Evolutionary conservation across 805 yeast species (phyloP), one percentile per base, ranked within the genome.

Genomic region (Metschnikowia similis): DNA sequence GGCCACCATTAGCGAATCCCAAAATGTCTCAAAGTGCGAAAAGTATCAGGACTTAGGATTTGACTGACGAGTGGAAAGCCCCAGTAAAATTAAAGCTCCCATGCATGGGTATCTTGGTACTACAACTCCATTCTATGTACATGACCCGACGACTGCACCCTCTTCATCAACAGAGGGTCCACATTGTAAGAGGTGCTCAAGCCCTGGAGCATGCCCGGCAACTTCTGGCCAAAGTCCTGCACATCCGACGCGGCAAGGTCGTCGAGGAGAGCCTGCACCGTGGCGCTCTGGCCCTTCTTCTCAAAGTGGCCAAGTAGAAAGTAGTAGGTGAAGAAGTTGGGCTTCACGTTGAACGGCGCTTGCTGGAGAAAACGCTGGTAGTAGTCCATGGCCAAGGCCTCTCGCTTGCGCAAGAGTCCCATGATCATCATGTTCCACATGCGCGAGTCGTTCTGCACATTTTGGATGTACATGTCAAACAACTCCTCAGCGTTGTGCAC

Each of bases 241-340:
- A 72, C 53, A 6, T 64, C 49, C 27, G 61, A 54, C 4, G 61
- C 56, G 2, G 63, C 65, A 44, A 80, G 48, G 48, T 77, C 77
- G 35, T 67, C 61, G 21, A 81, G 52, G 14, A 77, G 59, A 52
- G 53, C 62, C 51, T 72, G 69, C 21, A 71, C 57, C 42, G 64
- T 62, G 10, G 60, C 62, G 21, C 45, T 48, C 52, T 76, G 71
- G 28, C 66, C 63, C 34, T 59, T 57, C 36, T 61, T 62, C 35
- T 60, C 45, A 43, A 71, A 78, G 56, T 72, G 72, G 40, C 61
- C 64, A 47, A 81, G 58, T 56, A 81, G 58, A 63, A 65, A 79
- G 62, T 69, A 79, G 62, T 60, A 81, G 6, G 84, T 78, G 67
- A 58, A 81, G 50, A 66, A 60, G 59, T 81, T 81, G n/a, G 84